Conservation (phyloP, 2,329 filamentous ascomycete species). For the Apiospora saccharicola region DNA sequence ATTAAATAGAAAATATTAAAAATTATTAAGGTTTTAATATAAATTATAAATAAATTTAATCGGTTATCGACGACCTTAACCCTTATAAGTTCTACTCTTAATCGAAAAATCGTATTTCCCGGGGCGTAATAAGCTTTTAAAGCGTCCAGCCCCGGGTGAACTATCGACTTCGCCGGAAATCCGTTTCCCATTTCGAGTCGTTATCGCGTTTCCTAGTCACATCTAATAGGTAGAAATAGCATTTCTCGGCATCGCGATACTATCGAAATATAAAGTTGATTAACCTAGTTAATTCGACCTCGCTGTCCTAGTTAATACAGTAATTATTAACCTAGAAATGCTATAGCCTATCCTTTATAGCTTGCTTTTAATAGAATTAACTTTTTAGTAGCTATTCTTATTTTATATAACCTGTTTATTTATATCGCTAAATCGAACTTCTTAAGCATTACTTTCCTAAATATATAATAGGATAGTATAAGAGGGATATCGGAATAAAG, state of each 20-base stretch:
- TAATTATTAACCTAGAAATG: constrained; percentile 7
- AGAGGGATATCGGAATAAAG: not conserved
- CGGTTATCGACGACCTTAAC: too few species aligned
- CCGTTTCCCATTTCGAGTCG: not conserved
- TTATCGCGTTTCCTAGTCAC: not conserved
- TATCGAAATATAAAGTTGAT: constrained; percentile 6
- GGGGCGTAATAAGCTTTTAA: constrained; percentile 18
- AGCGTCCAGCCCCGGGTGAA: not conserved
- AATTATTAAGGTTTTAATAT: too few species aligned
- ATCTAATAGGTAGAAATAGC: constrained; percentile 10
- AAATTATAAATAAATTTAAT: too few species aligned
- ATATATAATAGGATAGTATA: constrained; percentile 22
- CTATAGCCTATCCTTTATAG: not conserved
- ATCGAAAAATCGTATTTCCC: too few species aligned
- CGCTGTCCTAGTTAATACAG: not conserved
- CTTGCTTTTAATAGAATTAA: not conserved
- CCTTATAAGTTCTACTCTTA: too few species aligned
- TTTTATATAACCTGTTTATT: not conserved
- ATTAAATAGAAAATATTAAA: too few species aligned
- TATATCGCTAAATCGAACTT: constrained; percentile 7
- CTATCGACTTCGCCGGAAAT: not conserved
- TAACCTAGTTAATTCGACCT: not conserved
- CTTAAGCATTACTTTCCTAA: constrained; percentile 17
- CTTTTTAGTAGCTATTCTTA: not conserved
- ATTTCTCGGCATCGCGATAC: constrained; percentile 9